Evolutionary conservation across 805 yeast genomes (phyloP), one percentile per base, ranked within the genome.

Genomic region (Saccharomycodes ludwigii): DNA sequence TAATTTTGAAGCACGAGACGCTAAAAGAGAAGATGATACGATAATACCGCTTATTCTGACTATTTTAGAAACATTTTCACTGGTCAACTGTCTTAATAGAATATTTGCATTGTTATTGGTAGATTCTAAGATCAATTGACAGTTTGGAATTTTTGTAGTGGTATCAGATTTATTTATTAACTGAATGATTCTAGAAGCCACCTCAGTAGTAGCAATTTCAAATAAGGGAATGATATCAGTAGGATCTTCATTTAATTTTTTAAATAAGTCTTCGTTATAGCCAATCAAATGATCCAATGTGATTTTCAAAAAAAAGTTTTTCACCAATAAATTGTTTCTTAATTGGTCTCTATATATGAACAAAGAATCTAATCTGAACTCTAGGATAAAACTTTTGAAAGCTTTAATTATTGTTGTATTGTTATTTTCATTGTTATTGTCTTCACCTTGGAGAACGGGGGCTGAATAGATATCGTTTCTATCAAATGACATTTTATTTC

Each of bases 21-120:
- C 65, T 34, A 91, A 65, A 18, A 93, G 86, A 3, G 95, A 81
- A 2, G 96, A 81, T 31, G 93, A 78, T 36, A 91, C 88, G 44
- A 91, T 70, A 46, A 91, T 91, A 19, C 99, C 99, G 14, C 94
- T 81, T 27, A 91, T 72, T 34, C 95, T 67, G 21, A 91, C 88
- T 33, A 91, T 78, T 52, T 84, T 82, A 17, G 24, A 74, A 39
- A 91, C 85, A 51, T 83, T 83, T 29, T 78, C 82, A 2, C 95
- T 77, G 51, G 80, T 88, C 36, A 91, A 63, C 35, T 83, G 75
- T 52, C 98, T 71, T 36, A 91, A 73, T 1, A 88, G 66, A 3
- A 77, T 66, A 36, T 73, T 71, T 36, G 73, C 71, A 11, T 93
- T 78, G 33, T 75, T 73, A 13, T 39, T 32, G 4, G 31, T 60